Evolutionary conservation across 805 yeast species (phyloP).

Genomic region (Wickerhamomyces bovis): DNA sequence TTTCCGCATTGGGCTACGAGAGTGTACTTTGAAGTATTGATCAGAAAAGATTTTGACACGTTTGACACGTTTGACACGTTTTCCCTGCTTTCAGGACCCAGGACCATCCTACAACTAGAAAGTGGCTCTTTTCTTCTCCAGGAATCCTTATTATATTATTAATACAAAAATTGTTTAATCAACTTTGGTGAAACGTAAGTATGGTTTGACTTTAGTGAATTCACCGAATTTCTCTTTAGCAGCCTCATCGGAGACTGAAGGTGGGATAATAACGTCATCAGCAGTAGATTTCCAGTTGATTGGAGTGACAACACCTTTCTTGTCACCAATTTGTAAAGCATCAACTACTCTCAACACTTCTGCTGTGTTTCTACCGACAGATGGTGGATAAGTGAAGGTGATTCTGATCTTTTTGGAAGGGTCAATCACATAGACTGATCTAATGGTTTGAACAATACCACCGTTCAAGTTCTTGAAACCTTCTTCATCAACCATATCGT

Average conservation of each 20-base stretch:
- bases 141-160: neutral
- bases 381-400: slow-evolving; percentile 85
- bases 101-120: too few relatives aligned
- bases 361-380: slow-evolving; percentile 89
- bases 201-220: slow-evolving; percentile 83
- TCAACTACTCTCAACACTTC: slow-evolving; percentile 90
- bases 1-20: neutral
- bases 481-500: slow-evolving; percentile 85
- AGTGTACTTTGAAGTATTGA: too few relatives aligned
- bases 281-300: slow-evolving; percentile 84
- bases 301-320: slow-evolving; percentile 81
- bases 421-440: slow-evolving; percentile 89
- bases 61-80: too few relatives aligned
- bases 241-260: slow-evolving; percentile 71
- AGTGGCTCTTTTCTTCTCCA: neutral
- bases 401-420: slow-evolving; percentile 86
- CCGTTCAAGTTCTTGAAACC: slow-evolving; percentile 68
- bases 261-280: slow-evolving; percentile 89
- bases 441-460: slow-evolving; percentile 80
- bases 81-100: too few relatives aligned
- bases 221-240: slow-evolving; percentile 81
- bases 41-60: too few relatives aligned
- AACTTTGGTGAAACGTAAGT: slow-evolving; percentile 65
- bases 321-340: slow-evolving; percentile 81
- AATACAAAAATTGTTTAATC: slow-evolving; percentile 7